These are phyloP conservation scores for Crotalaria pallida DNA, from an alignment of 306 rosid genomes.

Conservation along the genomic window DNA sequence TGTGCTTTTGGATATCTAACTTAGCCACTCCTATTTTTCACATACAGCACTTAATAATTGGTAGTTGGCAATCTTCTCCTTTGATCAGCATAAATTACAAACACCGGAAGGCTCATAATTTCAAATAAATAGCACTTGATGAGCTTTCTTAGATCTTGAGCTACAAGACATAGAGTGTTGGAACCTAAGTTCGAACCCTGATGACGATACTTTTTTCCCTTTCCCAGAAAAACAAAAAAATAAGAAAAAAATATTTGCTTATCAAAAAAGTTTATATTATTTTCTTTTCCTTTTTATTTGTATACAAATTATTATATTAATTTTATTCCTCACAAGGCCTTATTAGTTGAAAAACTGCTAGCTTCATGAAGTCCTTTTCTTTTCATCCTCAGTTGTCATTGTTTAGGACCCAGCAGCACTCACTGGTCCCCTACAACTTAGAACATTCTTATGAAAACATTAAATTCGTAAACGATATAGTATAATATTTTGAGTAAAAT, in stretches of 20 bases:
- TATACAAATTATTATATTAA: not conserved
- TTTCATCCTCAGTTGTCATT: slow-evolving; percentile 15
- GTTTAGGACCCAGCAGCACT: slow-evolving; percentile 10
- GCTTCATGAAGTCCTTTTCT: not conserved
- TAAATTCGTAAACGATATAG: not conserved
- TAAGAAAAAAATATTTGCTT: too few relatives aligned
- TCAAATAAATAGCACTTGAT: not conserved
- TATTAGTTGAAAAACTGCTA: not conserved
- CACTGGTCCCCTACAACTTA: slow-evolving; percentile 5
- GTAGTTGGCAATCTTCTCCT: not conserved
- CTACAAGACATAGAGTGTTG: too few relatives aligned
- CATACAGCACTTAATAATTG: not conserved
- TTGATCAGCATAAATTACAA: not conserved
- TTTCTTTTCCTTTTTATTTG: too few relatives aligned
- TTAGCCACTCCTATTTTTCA: not conserved
- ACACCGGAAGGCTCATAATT: not conserved
- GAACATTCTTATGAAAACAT: slow-evolving; percentile 1
- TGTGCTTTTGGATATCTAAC: not conserved
- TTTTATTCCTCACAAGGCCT: not conserved
- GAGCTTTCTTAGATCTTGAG: not conserved
- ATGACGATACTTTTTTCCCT: too few relatives aligned
- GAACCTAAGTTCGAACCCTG: too few relatives aligned
- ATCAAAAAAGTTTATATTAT: too few relatives aligned
- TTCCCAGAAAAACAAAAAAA: too few relatives aligned
- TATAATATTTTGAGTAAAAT: not conserved